Evolutionary conservation across 805 yeast species (phyloP), one percentile per base, ranked within the genome.

Genomic region (Priceomyces melissophilus): DNA sequence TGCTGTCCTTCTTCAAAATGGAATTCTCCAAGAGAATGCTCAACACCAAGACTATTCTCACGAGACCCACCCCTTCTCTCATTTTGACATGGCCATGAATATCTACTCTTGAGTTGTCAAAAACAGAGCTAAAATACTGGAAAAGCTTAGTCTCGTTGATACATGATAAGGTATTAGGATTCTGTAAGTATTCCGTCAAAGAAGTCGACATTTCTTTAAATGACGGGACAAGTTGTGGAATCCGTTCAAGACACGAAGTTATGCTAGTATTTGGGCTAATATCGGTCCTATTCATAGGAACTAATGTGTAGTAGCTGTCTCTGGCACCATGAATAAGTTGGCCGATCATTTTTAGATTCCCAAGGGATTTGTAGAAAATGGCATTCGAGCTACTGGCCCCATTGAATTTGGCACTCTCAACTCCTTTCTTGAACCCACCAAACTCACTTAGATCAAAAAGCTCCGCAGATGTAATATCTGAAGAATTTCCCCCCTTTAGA

Each of bases 381-480:
- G 35, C 17, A n/a, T 32, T 32, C n/a, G 23, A 32, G 13, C 35
- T 14, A 32, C 23, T 32, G 3, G 35, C 23, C 16, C 35, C 35
- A 12, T 14, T n/a, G 20, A 14, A 32, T n/a, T n/a, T 16, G 12
- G 23, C 16, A n/a, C 10, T 13, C 12, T 32, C 35, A 9, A 7
- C 23, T 13, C 23, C 23, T 9, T 32, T 14, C 13, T 32, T 32
- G 20, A 32, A 32, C 12, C 14, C 13, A 32, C 9, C 11, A 32
- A n/a, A 32, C 3, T 32, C 25, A 4, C 23, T 32, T 11, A 32
- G 17, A 32, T 32, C 35, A 20, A 14, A 32, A 4, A 14, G 9
- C 12, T n/a, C 35, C 2, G 11, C 10, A 32, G 32, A 29, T 9
- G 15, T n/a, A 8, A 8, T 5, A 20, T 20, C 25, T 20, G 4